Percentiles rank a stretch among this genome's conserved stretches.
phyloP scores from a whole-genome alignment of 495 filamentous ascomycete genomes.

The Trichocladium antarcticum region DNA sequence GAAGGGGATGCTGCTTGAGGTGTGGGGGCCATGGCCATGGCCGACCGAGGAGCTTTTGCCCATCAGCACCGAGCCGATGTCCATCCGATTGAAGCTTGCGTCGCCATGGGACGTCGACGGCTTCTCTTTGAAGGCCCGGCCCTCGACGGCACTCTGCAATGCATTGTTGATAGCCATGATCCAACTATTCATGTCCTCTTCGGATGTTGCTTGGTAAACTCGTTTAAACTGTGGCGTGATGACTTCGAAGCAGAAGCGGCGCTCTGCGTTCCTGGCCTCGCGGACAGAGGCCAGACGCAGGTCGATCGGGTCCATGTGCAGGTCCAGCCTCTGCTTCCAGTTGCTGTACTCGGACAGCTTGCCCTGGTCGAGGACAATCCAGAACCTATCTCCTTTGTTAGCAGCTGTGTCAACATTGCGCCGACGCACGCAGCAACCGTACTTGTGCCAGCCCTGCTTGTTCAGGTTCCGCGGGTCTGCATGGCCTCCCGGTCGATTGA shows the following conservation, averaged over 20 bases:
- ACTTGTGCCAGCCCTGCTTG: constrained; percentile 99
- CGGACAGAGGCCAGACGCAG: constrained; percentile 92
- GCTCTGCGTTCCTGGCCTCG: constrained; percentile 85
- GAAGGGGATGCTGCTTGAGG: constrained; percentile 44
- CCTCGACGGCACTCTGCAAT: constrained; percentile 88
- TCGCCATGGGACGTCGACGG: constrained; percentile 39
- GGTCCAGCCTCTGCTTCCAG: constrained; percentile 94
- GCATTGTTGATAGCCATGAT: constrained; percentile 96
- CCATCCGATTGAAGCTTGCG: constrained; percentile 49
- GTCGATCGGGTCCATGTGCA: constrained; percentile 98
- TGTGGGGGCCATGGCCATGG: constrained; percentile 42
- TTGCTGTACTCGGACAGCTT: constrained; percentile 97
- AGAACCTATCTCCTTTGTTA: constrained; percentile 53
- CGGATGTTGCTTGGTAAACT: constrained; percentile 94
- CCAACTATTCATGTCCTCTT: constrained; percentile 97
- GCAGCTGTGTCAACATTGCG: neutral
- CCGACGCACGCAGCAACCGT: constrained; percentile 28
- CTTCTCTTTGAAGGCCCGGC: constrained; percentile 47
- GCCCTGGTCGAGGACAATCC: constrained; percentile 95
- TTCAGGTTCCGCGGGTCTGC: constrained; percentile 90
- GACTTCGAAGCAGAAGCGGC: constrained; percentile 95
- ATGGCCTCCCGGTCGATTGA: constrained; percentile 87
- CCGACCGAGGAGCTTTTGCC: constrained; percentile 80
- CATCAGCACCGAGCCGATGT: constrained; percentile 83
- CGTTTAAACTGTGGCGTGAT: constrained; percentile 95